Percentiles rank a stretch among this genome's conserved stretches.
These are phyloP conservation scores for Aspergillus versicolor DNA, from an alignment of 2,329 filamentous ascomycete species.

Conservation along the genomic window DNA sequence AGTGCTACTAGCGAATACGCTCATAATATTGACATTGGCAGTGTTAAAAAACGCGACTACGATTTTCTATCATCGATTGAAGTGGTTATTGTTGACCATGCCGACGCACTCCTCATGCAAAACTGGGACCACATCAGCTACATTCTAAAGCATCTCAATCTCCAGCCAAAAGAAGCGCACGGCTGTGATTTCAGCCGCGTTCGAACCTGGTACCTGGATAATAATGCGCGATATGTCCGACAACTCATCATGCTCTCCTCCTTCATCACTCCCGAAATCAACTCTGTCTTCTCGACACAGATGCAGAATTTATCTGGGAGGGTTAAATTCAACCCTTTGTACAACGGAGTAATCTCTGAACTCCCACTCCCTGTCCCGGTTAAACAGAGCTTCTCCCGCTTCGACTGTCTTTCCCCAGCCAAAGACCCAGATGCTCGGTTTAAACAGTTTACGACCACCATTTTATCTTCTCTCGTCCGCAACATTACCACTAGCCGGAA, in stretches of 20 bases:
- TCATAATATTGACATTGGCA: slow-evolving; percentile 20
- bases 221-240: slow-evolving; percentile 73
- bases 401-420: slow-evolving; percentile 68
- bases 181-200: slow-evolving; percentile 93
- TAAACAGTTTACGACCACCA: slow-evolving; percentile 80
- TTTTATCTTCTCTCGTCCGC: slow-evolving; percentile 73
- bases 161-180: slow-evolving; percentile 83
- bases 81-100: slow-evolving; percentile 84
- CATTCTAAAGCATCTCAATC: slow-evolving; percentile 87
- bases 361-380: slow-evolving; percentile 63
- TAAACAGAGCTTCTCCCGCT: slow-evolving; percentile 86
- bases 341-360: slow-evolving; percentile 71
- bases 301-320: slow-evolving; percentile 82
- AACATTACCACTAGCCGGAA: slow-evolving; percentile 43
- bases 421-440: slow-evolving; percentile 86
- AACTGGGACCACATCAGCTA: slow-evolving; percentile 97
- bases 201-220: slow-evolving; percentile 88
- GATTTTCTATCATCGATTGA: slow-evolving; percentile 96
- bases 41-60: slow-evolving; percentile 68
- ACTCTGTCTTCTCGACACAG: slow-evolving; percentile 71
- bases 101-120: slow-evolving; percentile 92
- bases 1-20: not conserved
- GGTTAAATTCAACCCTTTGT: slow-evolving; percentile 68
- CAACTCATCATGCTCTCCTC: slow-evolving; percentile 81
- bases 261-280: slow-evolving; percentile 86